phyloP scores from a whole-genome alignment of 2,329 filamentous ascomycete genomes.

The Scedosporium minutisporum region DNA sequence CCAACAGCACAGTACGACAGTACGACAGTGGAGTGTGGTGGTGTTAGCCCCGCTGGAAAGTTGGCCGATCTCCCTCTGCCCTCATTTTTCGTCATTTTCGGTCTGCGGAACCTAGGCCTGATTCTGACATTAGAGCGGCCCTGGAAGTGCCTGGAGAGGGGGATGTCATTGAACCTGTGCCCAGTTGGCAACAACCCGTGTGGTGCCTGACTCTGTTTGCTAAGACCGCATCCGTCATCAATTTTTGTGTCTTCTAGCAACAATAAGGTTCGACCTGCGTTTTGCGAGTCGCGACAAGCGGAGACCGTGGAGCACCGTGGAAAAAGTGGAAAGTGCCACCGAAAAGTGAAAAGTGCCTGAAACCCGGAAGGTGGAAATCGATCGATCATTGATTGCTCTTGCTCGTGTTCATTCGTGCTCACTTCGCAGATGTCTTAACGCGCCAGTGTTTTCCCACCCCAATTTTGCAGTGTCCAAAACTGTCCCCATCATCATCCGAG shows the following conservation, averaged over 20 bases:
- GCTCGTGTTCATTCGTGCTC: no score
- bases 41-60: neutral
- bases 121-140: neutral
- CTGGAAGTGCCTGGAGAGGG: neutral
- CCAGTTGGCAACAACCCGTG: neutral
- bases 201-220: neutral
- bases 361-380: no score
- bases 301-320: neutral
- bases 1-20: neutral
- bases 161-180: neutral
- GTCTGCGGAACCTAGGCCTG: neutral
- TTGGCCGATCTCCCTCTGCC: neutral
- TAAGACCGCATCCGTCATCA: neutral
- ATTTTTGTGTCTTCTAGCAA: neutral
- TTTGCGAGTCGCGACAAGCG: neutral
- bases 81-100: neutral
- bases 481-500: constrained; percentile 1
- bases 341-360: no score
- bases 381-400: no score
- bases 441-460: neutral
- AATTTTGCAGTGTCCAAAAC: no score
- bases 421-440: neutral
- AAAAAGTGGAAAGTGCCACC: neutral
- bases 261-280: neutral
- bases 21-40: neutral